Conservation (phyloP, 257 asterid genomes). For the Galeopsis tetrahit region DNA sequence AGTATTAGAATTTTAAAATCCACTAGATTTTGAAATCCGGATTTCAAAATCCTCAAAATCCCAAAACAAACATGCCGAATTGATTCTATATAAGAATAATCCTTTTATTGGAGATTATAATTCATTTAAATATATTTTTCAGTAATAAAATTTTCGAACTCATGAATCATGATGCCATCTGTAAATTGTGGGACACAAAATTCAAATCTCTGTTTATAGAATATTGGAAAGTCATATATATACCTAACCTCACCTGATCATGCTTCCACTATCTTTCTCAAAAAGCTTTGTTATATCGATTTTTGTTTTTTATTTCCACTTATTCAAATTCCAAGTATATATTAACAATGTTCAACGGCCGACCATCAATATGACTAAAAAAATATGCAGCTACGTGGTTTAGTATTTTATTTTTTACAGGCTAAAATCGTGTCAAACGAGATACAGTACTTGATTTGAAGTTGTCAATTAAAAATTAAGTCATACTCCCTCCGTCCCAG, state of each 20-base stretch:
- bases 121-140: background rate
- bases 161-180: background rate
- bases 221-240: background rate
- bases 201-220: background rate
- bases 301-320: background rate
- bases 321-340: background rate
- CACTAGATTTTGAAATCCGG: too few species aligned
- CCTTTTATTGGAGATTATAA: too few species aligned
- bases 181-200: background rate
- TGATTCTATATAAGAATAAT: too few species aligned
- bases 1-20: too few species aligned
- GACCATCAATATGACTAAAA: background rate
- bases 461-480: background rate
- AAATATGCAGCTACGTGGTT: background rate
- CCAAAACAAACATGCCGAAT: too few species aligned
- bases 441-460: background rate
- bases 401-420: background rate
- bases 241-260: background rate
- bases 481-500: too few species aligned
- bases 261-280: background rate
- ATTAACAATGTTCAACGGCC: background rate
- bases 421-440: background rate
- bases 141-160: background rate
- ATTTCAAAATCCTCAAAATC: too few species aligned
- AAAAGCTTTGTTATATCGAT: background rate